phyloP scores from a whole-genome alignment of 2,329 filamentous ascomycete genomes.

The Aspergillus persii region DNA sequence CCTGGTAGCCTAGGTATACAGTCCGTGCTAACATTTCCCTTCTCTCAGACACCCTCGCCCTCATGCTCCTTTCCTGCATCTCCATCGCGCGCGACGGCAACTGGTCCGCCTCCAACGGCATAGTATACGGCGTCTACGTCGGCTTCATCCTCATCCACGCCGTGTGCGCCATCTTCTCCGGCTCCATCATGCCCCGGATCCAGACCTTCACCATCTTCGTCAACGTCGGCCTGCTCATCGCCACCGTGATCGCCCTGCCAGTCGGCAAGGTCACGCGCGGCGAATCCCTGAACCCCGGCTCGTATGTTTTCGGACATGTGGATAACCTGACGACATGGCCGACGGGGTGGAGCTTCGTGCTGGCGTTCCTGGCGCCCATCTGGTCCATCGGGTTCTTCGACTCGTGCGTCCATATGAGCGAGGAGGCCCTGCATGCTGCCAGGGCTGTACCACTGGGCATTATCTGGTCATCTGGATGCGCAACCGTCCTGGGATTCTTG shows the following conservation, averaged over 20 bases:
- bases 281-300: conserved; percentile 32
- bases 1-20: too few species aligned
- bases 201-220: conserved; percentile 56
- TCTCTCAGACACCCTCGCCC: conserved; percentile 26
- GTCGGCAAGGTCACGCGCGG: conserved; percentile 43
- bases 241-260: conserved; percentile 58
- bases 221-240: conserved; percentile 56
- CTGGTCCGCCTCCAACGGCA: conserved; percentile 56
- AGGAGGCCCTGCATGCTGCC: conserved; percentile 60
- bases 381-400: conserved; percentile 59
- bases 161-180: conserved; percentile 52
- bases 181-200: conserved; percentile 58
- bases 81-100: conserved; percentile 56
- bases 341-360: conserved; percentile 58
- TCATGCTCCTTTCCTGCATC: conserved; percentile 52
- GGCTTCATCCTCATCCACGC: conserved; percentile 55
- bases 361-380: conserved; percentile 61
- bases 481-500: conserved; percentile 57
- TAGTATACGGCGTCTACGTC: conserved; percentile 58
- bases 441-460: conserved; percentile 61
- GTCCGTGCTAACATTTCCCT: background rate
- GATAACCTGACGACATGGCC: conserved; percentile 61
- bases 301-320: conserved; percentile 56
- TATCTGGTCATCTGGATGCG: conserved; percentile 52
- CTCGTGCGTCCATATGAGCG: conserved; percentile 59